Evolutionary conservation across 2,329 filamentous ascomycete species (phyloP).

Genomic region (Botryotinia globosa): DNA sequence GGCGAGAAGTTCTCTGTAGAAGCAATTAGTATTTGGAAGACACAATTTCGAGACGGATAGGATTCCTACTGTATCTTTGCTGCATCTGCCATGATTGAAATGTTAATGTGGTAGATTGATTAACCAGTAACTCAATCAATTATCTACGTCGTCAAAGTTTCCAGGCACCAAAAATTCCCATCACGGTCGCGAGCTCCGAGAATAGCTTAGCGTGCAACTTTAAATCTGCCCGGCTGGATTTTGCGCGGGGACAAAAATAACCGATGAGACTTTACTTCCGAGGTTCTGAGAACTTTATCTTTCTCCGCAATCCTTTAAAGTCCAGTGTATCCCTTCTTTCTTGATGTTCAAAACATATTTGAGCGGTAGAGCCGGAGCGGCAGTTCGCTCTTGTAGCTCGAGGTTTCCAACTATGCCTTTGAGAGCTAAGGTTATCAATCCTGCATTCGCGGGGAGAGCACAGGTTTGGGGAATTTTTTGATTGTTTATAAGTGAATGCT

Average conservation of each 20-base stretch:
- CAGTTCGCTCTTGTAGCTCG: constrained; percentile 45
- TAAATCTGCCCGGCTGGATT: constrained; percentile 18
- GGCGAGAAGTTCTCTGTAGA: constrained; percentile 73
- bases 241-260: constrained; percentile 17
- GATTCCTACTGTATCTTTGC: constrained; percentile 65
- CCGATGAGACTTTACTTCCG: constrained; percentile 22
- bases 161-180: constrained; percentile 28
- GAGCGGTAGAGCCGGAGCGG: constrained; percentile 52
- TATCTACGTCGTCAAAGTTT: constrained; percentile 24
- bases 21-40: constrained; percentile 25
- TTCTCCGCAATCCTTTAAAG: constrained; percentile 25
- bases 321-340: constrained; percentile 29
- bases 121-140: constrained; percentile 14
- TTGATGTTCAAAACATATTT: constrained; percentile 59
- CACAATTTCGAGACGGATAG: not conserved
- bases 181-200: constrained; percentile 22
- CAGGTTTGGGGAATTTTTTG: constrained; percentile 44
- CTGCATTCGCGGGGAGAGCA: constrained; percentile 52
- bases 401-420: constrained; percentile 67
- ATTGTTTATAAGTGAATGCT: constrained; percentile 24
- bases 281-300: constrained; percentile 17
- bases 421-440: constrained; percentile 68
- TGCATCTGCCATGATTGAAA: constrained; percentile 57
- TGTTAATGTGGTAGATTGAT: constrained; percentile 29
- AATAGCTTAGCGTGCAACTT: constrained; percentile 30